phyloP scores from a whole-genome alignment of 805 yeast species.

The Lachancea sp. region DNA sequence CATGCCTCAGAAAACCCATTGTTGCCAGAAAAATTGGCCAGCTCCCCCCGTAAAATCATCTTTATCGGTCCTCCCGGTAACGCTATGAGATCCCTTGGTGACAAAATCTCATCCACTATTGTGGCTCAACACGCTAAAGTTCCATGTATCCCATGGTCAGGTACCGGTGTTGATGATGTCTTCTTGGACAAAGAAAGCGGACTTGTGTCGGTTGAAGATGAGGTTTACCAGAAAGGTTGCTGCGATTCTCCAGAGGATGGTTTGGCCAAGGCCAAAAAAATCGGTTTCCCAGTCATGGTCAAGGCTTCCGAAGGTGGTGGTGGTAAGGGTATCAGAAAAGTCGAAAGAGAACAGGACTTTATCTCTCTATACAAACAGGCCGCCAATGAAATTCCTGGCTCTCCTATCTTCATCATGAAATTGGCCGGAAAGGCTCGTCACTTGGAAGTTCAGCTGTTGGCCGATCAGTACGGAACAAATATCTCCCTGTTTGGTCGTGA shows the following conservation, averaged over 20 bases:
- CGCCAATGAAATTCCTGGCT: constrained; percentile 95
- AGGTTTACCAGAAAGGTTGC: constrained; percentile 82
- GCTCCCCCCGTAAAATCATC: constrained; percentile 82
- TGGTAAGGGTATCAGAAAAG: constrained; percentile 99
- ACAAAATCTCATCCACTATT: constrained; percentile 93
- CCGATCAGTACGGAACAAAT: constrained; percentile 97
- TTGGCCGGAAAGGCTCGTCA: constrained; percentile 97
- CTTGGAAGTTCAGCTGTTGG: constrained; percentile 93
- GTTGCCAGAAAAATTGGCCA: constrained; percentile 89
- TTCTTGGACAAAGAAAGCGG: constrained; percentile 58
- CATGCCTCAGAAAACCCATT: constrained; percentile 98
- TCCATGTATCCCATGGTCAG: constrained; percentile 99
- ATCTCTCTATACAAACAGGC: constrained; percentile 80
- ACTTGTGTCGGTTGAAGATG: constrained; percentile 84
- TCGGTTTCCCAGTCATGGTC: constrained; percentile 98
- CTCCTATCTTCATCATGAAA: constrained; percentile 96
- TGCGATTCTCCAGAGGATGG: constrained; percentile 85
- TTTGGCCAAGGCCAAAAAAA: constrained; percentile 68
- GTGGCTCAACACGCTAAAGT: constrained; percentile 98
- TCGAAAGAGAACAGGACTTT: constrained; percentile 77
- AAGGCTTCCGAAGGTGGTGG: constrained; percentile 99
- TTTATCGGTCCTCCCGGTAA: constrained; percentile 99
- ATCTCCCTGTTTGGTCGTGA: constrained; percentile 97
- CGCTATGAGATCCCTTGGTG: constrained; percentile 99
- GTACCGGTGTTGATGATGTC: constrained; percentile 91